Conservation (phyloP, 2,329 filamentous ascomycete species). For the Ophiognomonia clavigignenti-juglandacearum region DNA sequence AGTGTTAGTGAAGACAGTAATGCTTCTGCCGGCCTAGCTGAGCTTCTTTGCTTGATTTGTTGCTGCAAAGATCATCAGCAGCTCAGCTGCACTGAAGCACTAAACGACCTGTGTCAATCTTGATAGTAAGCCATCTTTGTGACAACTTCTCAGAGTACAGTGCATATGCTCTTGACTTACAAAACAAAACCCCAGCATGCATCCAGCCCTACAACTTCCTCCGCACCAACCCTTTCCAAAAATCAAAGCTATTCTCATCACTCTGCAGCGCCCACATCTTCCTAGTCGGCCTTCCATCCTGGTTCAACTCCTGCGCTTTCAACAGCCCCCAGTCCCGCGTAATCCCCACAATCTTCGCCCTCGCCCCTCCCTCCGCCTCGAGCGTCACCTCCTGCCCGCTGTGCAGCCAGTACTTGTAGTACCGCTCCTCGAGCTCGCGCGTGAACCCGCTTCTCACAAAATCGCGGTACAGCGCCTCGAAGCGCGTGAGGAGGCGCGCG, state of each 20-base stretch:
- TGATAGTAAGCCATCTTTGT: too few species aligned
- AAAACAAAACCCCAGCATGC: too few species aligned
- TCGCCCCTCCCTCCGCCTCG: conserved; percentile 71
- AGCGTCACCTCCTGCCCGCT: conserved; percentile 66
- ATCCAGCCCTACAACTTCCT: conserved; percentile 68
- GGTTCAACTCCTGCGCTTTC: conserved; percentile 75
- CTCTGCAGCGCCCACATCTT: conserved; percentile 82
- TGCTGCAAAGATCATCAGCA: too few species aligned
- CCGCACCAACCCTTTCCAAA: conserved; percentile 82
- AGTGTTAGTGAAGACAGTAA: too few species aligned
- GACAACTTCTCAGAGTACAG: not conserved
- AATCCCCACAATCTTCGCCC: conserved; percentile 78
- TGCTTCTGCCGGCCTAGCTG: too few species aligned
- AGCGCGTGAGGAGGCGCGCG: conserved; percentile 70
- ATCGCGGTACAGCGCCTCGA: conserved; percentile 70
- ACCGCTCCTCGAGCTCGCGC: conserved; percentile 64
- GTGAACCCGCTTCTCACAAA: conserved; percentile 78
- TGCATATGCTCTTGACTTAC: not conserved
- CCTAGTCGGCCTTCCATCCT: conserved; percentile 68
- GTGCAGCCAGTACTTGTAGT: conserved; percentile 85
- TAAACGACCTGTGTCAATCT: too few species aligned
- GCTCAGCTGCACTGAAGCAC: too few species aligned
- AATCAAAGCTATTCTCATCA: conserved; percentile 98
- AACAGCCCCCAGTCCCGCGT: conserved; percentile 88
- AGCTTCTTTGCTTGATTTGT: too few species aligned